Evolutionary conservation across 371 early-diverging fungal genomes (phyloP).

Genomic region (Encephalitozoon romaleae): DNA sequence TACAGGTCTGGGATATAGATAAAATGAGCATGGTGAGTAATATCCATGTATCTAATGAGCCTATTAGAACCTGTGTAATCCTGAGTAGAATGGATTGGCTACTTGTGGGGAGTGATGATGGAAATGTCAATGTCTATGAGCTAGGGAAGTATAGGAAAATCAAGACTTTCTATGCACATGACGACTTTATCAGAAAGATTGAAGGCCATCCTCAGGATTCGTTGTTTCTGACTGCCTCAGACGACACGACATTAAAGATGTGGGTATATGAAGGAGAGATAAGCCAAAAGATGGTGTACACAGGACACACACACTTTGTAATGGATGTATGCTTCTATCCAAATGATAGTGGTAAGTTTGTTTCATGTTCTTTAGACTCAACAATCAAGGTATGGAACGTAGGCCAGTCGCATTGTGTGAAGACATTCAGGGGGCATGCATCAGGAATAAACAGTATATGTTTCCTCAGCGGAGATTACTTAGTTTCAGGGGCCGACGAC

Average conservation of each 20-base stretch:
- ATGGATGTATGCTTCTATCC: slow-evolving; percentile 53
- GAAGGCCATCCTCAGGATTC: slow-evolving; percentile 38
- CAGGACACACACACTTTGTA: slow-evolving; percentile 58
- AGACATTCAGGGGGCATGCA: slow-evolving; percentile 38
- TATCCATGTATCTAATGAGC: slow-evolving; percentile 45
- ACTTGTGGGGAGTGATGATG: slow-evolving; percentile 55
- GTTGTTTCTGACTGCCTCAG: slow-evolving; percentile 52
- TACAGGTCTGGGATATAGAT: slow-evolving; percentile 49
- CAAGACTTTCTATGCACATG: slow-evolving; percentile 49
- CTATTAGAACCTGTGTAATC: slow-evolving; percentile 49
- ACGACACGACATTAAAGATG: slow-evolving; percentile 54
- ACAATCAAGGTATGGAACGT: slow-evolving; percentile 50
- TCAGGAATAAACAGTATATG: slow-evolving; percentile 37
- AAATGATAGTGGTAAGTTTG: slow-evolving; percentile 38
- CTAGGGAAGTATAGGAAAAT: slow-evolving; percentile 45
- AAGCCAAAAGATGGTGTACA: slow-evolving; percentile 15
- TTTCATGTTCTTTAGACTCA: slow-evolving; percentile 53
- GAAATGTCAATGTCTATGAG: slow-evolving; percentile 42
- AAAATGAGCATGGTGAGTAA: slow-evolving; percentile 24
- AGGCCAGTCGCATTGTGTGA: slow-evolving; percentile 23
- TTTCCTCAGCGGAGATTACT: slow-evolving; percentile 33
- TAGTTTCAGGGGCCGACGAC: slow-evolving; percentile 57
- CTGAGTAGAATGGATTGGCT: slow-evolving; percentile 40
- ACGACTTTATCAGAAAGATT: slow-evolving; percentile 57
- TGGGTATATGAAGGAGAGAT: slow-evolving; percentile 49